Conservation (phyloP, 495 filamentous ascomycete species). For the Choiromyces venosus region DNA sequence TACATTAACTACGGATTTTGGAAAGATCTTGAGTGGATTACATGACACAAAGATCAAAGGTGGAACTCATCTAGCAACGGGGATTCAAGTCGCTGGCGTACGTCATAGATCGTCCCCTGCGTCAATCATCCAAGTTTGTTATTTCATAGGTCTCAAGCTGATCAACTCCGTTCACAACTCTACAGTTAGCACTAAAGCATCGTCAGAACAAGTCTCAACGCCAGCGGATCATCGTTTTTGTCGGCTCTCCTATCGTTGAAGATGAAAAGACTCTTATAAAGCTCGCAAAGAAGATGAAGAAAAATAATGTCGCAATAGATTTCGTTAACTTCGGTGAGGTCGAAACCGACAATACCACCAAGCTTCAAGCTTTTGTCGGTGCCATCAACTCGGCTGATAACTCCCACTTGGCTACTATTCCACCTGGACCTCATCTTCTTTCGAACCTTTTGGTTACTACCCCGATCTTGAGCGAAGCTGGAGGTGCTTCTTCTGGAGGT, state of each 20-base stretch:
- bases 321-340: slow-evolving; percentile 92
- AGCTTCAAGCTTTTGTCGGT: slow-evolving; percentile 87
- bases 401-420: slow-evolving; percentile 84
- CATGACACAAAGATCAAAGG: slow-evolving; percentile 93
- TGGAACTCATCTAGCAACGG: slow-evolving; percentile 76
- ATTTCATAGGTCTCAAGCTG: slow-evolving; percentile 14
- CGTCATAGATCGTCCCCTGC: slow-evolving; percentile 41
- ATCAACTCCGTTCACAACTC: slow-evolving; percentile 4
- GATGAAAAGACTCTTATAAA: slow-evolving; percentile 81
- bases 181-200: slow-evolving; percentile 91
- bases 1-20: slow-evolving; percentile 89
- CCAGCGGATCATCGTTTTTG: slow-evolving; percentile 93
- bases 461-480: slow-evolving; percentile 66
- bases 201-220: slow-evolving; percentile 92
- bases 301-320: slow-evolving; percentile 83
- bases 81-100: slow-evolving; percentile 90
- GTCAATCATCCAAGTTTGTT: not conserved
- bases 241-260: slow-evolving; percentile 84
- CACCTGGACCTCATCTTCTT: slow-evolving; percentile 81
- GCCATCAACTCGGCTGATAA: slow-evolving; percentile 84
- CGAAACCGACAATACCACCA: slow-evolving; percentile 81
- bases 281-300: slow-evolving; percentile 97
- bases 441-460: slow-evolving; percentile 89
- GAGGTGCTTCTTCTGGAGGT: slow-evolving; percentile 47
- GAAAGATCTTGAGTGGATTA: slow-evolving; percentile 87